Percentiles rank a stretch among this genome's conserved stretches.
Evolutionary conservation across 2,329 filamentous ascomycete species (phyloP).

Genomic region (Fusarium drepaniforme): DNA sequence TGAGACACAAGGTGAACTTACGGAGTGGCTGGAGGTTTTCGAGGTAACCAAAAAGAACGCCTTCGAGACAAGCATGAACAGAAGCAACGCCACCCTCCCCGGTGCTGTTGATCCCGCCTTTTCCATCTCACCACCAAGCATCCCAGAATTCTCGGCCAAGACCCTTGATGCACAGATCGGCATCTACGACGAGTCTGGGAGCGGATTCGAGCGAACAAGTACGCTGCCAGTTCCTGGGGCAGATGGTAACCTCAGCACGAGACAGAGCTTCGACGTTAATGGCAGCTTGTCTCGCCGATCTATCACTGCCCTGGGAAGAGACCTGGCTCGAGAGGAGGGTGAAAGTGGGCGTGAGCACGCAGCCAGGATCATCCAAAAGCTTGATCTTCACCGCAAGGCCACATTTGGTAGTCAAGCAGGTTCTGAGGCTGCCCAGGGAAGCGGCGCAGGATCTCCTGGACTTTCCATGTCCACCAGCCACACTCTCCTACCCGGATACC

Average conservation of each 20-base stretch:
- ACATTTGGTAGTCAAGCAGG: constrained; percentile 63
- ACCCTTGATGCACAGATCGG: constrained; percentile 73
- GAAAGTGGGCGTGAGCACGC: constrained; percentile 85
- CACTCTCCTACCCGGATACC: constrained; percentile 76
- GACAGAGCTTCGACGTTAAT: constrained; percentile 80
- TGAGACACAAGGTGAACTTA: constrained; percentile 92
- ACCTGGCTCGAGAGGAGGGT: constrained; percentile 72
- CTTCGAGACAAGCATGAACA: constrained; percentile 77
- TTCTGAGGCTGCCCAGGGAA: constrained; percentile 52
- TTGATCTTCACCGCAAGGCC: constrained; percentile 88
- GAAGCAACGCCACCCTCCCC: constrained; percentile 59
- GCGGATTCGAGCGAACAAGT: constrained; percentile 68
- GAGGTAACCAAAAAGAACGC: constrained; percentile 95
- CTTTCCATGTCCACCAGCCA: constrained; percentile 90
- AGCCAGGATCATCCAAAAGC: constrained; percentile 89
- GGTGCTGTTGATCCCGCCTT: constrained; percentile 81
- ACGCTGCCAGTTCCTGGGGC: constrained; percentile 73
- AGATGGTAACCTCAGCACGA: constrained; percentile 65
- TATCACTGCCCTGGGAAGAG: constrained; percentile 63
- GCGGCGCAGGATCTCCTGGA: constrained; percentile 66
- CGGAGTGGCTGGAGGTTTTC: constrained; percentile 93
- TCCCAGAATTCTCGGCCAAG: constrained; percentile 91
- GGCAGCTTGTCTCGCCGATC: constrained; percentile 63
- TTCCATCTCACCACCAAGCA: constrained; percentile 87
- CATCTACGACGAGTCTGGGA: constrained; percentile 62